Evolutionary conservation across 202 grass and related monocot genomes (phyloP).

Genomic region (Eragrostis tef): DNA sequence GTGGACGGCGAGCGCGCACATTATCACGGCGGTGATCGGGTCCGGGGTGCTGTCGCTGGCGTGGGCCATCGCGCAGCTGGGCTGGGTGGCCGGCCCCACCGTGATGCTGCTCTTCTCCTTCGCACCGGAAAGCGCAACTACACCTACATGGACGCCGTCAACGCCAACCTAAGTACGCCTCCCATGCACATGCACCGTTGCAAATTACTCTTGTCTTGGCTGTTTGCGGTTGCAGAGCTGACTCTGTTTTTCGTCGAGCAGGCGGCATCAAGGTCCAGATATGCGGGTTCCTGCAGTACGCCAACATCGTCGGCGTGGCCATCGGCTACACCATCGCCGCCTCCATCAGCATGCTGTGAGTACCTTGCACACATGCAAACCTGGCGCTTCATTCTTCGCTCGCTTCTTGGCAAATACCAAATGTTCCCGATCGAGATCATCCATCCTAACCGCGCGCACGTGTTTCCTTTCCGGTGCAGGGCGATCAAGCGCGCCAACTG

Average conservation of each 20-base stretch:
- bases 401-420: too few relatives aligned
- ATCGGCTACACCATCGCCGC: slow-evolving; percentile 99
- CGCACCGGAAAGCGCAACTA: slow-evolving; percentile 90
- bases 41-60: slow-evolving; percentile 83
- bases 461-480: slow-evolving; percentile 36
- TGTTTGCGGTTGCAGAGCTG: slow-evolving; percentile 14
- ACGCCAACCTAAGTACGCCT: slow-evolving; percentile 81
- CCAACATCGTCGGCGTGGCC: slow-evolving; percentile 91
- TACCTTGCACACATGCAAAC: too few relatives aligned
- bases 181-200: too few relatives aligned
- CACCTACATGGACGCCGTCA: slow-evolving; percentile 93
- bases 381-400: too few relatives aligned
- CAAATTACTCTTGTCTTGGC: too few relatives aligned
- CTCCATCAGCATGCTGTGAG: slow-evolving; percentile 98
- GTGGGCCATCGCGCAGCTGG: slow-evolving; percentile 91
- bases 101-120: slow-evolving; percentile 91
- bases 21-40: slow-evolving; percentile 90
- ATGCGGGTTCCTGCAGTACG: slow-evolving; percentile 78
- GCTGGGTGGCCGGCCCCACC: slow-evolving; percentile 70
- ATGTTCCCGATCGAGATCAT: too few relatives aligned
- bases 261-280: slow-evolving; percentile 91
- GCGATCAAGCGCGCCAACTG: slow-evolving; percentile 87
- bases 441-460: background rate
- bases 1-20: slow-evolving; percentile 88
- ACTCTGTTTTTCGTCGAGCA: slow-evolving; percentile 49